Conservation (phyloP, 495 filamentous ascomycete genomes). For the Aspergillus nidulans region DNA sequence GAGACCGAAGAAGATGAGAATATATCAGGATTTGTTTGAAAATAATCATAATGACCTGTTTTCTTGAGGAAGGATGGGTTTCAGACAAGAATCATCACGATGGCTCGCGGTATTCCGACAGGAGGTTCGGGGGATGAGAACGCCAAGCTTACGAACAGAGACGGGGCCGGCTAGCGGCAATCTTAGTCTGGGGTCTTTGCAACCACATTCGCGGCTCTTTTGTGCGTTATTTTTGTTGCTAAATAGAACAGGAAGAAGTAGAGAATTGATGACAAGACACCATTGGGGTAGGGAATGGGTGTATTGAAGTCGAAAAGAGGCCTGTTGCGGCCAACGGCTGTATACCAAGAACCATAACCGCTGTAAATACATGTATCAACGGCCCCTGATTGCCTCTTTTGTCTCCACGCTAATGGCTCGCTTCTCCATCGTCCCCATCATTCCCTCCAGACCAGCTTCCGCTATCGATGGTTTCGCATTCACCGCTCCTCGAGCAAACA, state of each 20-base stretch:
- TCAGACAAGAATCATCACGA: background rate
- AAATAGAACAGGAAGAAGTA: background rate
- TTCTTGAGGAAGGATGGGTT: background rate
- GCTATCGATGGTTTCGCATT: background rate
- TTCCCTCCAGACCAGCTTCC: background rate
- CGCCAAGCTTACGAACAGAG: slow-evolving; percentile 5
- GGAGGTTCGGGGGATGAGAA: background rate
- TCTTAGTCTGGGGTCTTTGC: background rate
- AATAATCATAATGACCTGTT: background rate
- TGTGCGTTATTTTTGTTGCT: background rate
- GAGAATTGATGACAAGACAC: background rate
- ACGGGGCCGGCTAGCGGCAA: background rate
- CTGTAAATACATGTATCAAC: slow-evolving; percentile 4
- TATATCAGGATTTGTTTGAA: background rate
- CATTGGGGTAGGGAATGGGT: background rate
- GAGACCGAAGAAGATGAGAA: background rate
- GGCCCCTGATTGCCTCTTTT: background rate
- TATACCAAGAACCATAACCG: background rate
- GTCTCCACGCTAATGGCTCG: slow-evolving; percentile 1
- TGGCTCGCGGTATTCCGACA: background rate
- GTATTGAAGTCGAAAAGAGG: too few relatives aligned
- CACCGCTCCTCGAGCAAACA: background rate
- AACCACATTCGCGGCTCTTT: background rate
- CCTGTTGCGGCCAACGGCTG: background rate
- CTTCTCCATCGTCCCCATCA: background rate